A percentile compares a stretch with the other conserved stretches of the same genome.
phyloP scores from a whole-genome alignment of 495 filamentous ascomycete genomes.

The Podospora fimiseda region DNA sequence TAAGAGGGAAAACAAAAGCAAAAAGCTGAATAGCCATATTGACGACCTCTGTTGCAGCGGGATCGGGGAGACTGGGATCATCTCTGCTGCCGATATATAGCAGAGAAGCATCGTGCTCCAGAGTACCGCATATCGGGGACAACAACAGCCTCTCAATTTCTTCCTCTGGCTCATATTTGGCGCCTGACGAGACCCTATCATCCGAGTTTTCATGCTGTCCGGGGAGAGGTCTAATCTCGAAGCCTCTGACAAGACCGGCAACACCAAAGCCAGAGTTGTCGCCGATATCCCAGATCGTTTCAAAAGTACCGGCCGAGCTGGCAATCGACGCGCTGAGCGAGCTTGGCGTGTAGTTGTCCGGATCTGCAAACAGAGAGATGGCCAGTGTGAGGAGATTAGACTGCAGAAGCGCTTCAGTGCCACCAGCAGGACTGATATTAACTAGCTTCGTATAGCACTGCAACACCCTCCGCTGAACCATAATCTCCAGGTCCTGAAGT shows the following conservation, averaged over 20 bases:
- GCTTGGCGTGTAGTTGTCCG: conserved; percentile 76
- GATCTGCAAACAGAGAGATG: conserved; percentile 86
- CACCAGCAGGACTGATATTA: conserved; percentile 71
- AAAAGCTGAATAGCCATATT: conserved; percentile 91
- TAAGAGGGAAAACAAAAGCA: conserved; percentile 80
- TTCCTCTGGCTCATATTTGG: conserved; percentile 55
- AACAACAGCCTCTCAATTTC: conserved; percentile 61
- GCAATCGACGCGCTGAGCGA: conserved; percentile 90
- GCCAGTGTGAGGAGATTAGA: conserved; percentile 91
- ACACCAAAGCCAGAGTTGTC: conserved; percentile 95
- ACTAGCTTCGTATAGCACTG: conserved; percentile 93
- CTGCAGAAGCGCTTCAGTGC: conserved; percentile 78
- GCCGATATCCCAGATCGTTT: conserved; percentile 87
- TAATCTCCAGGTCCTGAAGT: conserved; percentile 82
- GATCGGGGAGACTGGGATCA: conserved; percentile 55
- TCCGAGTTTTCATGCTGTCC: conserved; percentile 58
- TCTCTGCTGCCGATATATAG: conserved; percentile 58
- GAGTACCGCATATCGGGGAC: conserved; percentile 72
- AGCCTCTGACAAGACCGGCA: conserved; percentile 73
- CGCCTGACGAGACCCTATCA: conserved; percentile 53
- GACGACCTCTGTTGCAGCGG: conserved; percentile 85
- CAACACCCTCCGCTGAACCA: conserved; percentile 87
- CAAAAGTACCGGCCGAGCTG: conserved; percentile 81
- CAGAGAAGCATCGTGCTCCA: conserved; percentile 83
- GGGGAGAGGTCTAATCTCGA: conserved; percentile 62